These are phyloP conservation scores for Lachancea fermentati DNA, from an alignment of 805 yeast genomes.

Conservation along the genomic window DNA sequence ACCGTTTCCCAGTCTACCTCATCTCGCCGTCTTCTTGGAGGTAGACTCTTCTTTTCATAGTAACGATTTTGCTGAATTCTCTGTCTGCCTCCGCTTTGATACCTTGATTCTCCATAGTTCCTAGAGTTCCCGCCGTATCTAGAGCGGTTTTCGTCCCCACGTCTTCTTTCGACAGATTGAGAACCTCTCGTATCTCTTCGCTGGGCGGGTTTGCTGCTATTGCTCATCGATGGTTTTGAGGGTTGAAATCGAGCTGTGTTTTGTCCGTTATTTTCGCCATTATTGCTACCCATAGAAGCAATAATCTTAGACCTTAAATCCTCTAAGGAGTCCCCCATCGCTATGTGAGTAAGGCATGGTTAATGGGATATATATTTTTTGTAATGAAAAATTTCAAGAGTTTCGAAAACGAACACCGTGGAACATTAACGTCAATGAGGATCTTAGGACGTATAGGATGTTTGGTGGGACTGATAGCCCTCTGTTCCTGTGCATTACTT, in stretches of 20 bases:
- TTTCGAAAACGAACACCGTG: slow-evolving; percentile 1
- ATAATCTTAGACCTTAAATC: slow-evolving; percentile 25
- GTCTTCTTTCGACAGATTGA: slow-evolving; percentile 1
- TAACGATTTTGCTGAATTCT: slow-evolving; percentile 12
- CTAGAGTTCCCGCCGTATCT: slow-evolving; percentile 4
- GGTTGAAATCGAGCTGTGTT: too few species aligned
- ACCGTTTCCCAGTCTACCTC: slow-evolving; percentile 36
- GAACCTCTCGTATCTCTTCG: slow-evolving; percentile 7
- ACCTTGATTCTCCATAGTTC: slow-evolving; percentile 1
- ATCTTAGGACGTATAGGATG: not conserved
- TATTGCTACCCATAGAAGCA: slow-evolving; percentile 19
- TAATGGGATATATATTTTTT: not conserved
- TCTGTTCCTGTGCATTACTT: slow-evolving; percentile 35
- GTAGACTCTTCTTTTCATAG: slow-evolving; percentile 13
- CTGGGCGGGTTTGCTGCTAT: not conserved
- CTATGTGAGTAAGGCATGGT: not conserved
- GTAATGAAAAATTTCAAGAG: not conserved
- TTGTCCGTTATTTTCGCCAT: slow-evolving; percentile 1
- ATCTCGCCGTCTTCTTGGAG: slow-evolving; percentile 10
- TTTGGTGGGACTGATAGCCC: not conserved
- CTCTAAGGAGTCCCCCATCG: slow-evolving; percentile 14
- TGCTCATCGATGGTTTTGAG: slow-evolving; percentile 2
- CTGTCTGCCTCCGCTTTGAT: slow-evolving; percentile 1
- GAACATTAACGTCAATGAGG: slow-evolving; percentile 2
- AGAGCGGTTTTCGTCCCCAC: slow-evolving; percentile 1